Evolutionary conservation across 768 basidiomycete species (phyloP), one percentile per base, ranked within the genome.

Genomic region (Phallus indusiatus): DNA sequence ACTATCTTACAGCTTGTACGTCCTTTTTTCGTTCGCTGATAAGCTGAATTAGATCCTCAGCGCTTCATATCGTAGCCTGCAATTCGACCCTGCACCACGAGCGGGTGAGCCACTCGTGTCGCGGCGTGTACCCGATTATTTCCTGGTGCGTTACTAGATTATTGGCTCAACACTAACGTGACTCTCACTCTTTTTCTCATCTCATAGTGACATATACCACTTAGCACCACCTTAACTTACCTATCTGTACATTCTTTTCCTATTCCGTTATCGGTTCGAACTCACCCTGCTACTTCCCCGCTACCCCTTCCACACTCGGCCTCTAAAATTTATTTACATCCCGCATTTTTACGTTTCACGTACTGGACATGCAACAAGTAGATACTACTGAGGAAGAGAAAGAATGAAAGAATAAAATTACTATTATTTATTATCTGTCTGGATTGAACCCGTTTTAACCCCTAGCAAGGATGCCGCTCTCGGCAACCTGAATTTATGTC

Each of bases 41-140:
- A 51, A 47, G 20, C 47, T 59, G 6, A 46, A 54, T 22, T 5
- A 3, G 11, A 22, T n/a, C 11, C 28, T 28, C 35, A 49, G 28
- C 14, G 8, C 42, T 54, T 20, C 22, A 16, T 66, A 12, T 7
- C 47, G 12, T 34, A 98, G 94, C 88, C 82, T 99, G 74, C 96
- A 99, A 84, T 99, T 98, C 74, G 96, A 99, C 75, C 96, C 96
- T 69, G 96, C 96, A 66, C 96, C 96, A 67, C 81, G 96, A 71
- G 94, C 95, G 69, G 96, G 96, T 66, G 96, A 99, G 73, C 96
- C 96, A 53, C 85, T 98, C 61, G 96, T 99, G 64, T 94, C 94
- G 69, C 82, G 90, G 74, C 88, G 90, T 72, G 90, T 92, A 74
- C 90, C 90, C 69, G 90, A 93, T 75, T 93, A 93, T 75, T 93